Percentiles rank a stretch among this genome's conserved stretches.
Conservation (phyloP, 768 basidiomycete species). For the Coprinellus aureogranulatus region DNA sequence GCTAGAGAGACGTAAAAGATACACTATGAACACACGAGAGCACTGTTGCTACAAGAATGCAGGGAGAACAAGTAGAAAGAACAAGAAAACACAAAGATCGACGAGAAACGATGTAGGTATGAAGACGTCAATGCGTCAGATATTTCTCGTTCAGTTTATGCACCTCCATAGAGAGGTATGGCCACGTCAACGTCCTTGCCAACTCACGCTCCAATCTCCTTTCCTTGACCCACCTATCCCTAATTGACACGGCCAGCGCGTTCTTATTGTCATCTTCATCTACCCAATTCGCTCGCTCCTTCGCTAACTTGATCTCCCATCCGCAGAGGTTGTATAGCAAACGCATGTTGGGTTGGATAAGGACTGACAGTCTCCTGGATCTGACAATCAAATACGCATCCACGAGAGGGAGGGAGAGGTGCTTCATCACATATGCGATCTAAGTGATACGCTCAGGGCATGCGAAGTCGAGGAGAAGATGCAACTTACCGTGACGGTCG, state of each 20-base stretch:
- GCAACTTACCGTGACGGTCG: constrained; percentile 78
- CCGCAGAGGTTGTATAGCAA: constrained; percentile 91
- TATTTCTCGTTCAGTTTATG: constrained; percentile 87
- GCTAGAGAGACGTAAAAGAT: too few relatives aligned
- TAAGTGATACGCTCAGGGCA: constrained; percentile 20
- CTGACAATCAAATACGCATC: constrained; percentile 94
- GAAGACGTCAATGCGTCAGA: constrained; percentile 33
- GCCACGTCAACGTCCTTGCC: constrained; percentile 74
- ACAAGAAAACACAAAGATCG: neutral
- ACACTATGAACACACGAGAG: too few relatives aligned
- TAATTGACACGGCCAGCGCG: too few relatives aligned
- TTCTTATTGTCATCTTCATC: neutral
- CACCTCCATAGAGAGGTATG: constrained; percentile 81
- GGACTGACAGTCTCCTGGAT: constrained; percentile 81
- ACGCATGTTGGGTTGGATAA: constrained; percentile 96
- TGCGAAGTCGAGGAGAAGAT: constrained; percentile 4
- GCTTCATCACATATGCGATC: constrained; percentile 98
- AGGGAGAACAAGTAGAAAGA: too few relatives aligned
- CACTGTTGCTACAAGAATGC: too few relatives aligned
- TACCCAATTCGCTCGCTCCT: constrained; percentile 50
- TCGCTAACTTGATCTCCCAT: constrained; percentile 93
- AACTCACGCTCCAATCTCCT: constrained; percentile 54
- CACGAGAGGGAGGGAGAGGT: constrained; percentile 78
- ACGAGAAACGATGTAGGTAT: neutral
- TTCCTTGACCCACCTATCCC: neutral